Conservation (phyloP, 2,329 filamentous ascomycete genomes). For the Epichloe typhina region DNA sequence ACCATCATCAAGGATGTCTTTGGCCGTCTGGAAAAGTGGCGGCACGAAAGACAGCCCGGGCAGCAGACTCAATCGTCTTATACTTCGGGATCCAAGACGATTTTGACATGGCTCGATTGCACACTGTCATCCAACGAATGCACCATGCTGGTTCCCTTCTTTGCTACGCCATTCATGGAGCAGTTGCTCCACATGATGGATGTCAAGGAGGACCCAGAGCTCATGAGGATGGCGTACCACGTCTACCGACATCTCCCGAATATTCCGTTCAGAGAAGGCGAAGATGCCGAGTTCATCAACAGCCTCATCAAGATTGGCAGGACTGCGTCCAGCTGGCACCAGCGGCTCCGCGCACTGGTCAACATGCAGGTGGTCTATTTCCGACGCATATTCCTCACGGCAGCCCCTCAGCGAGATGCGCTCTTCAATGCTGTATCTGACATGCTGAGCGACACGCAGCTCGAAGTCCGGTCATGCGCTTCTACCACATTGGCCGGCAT, state of each 20-base stretch:
- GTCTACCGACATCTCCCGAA: constrained; percentile 95
- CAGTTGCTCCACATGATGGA: constrained; percentile 99
- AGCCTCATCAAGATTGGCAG: constrained; percentile 80
- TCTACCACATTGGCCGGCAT: constrained; percentile 88
- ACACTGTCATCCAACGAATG: constrained; percentile 88
- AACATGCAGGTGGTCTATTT: constrained; percentile 99
- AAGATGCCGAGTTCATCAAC: constrained; percentile 73
- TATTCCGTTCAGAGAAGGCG: constrained; percentile 77
- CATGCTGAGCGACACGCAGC: constrained; percentile 84
- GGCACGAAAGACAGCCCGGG: constrained; percentile 67
- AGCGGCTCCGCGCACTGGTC: constrained; percentile 83
- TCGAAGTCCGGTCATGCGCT: constrained; percentile 90
- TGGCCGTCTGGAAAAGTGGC: constrained; percentile 70
- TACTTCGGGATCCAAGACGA: constrained; percentile 91
- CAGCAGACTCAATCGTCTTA: constrained; percentile 91
- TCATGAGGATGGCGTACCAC: constrained; percentile 88
- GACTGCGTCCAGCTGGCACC: constrained; percentile 81
- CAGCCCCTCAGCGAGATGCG: constrained; percentile 57
- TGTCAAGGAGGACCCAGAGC: constrained; percentile 92
- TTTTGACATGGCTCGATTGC: constrained; percentile 86
- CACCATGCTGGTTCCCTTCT: constrained; percentile 80
- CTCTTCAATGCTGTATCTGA: constrained; percentile 88
- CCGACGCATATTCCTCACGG: constrained; percentile 81
- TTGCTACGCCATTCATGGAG: constrained; percentile 78
- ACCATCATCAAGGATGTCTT: constrained; percentile 65